Evolutionary conservation across 2,329 filamentous ascomycete species (phyloP).

Genomic region (Aspergillus quadrilineatus): DNA sequence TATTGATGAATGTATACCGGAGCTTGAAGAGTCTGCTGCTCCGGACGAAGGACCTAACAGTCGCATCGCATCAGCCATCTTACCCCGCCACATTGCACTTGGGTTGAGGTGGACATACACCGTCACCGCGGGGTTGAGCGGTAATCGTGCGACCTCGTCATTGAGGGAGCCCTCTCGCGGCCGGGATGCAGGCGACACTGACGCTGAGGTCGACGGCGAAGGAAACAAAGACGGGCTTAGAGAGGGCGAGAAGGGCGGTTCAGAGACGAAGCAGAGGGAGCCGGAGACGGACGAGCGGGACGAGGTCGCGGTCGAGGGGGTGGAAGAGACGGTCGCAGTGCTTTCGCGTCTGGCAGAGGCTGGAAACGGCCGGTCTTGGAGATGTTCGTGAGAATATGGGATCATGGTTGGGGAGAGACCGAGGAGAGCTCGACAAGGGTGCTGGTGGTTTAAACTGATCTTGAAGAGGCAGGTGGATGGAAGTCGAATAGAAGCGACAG

Average conservation of each 20-base stretch:
- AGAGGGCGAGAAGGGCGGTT: conserved; percentile 23
- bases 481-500: background rate
- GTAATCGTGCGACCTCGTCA: conserved; percentile 33
- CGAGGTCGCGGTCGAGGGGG: conserved; percentile 24
- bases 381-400: conserved; percentile 15
- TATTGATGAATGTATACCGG: conserved; percentile 40
- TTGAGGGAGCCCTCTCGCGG: conserved; percentile 32
- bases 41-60: conserved; percentile 39
- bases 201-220: background rate
- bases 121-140: conserved; percentile 33
- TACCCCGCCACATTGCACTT: background rate
- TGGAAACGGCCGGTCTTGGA: conserved; percentile 31
- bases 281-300: conserved; percentile 28
- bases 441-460: background rate
- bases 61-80: background rate
- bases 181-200: conserved; percentile 20
- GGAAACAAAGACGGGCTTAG: conserved; percentile 25
- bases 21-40: conserved; percentile 41
- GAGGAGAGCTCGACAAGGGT: background rate
- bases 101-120: conserved; percentile 26
- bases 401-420: conserved; percentile 15
- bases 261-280: conserved; percentile 28
- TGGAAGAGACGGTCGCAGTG: conserved; percentile 13
- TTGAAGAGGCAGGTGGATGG: conserved; percentile 4
- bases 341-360: conserved; percentile 20